Percentiles rank a stretch among this genome's conserved stretches.
These are phyloP conservation scores for Vitis hybrid DNA, from an alignment of 177 flowering plant genomes.

Conservation along the genomic window DNA sequence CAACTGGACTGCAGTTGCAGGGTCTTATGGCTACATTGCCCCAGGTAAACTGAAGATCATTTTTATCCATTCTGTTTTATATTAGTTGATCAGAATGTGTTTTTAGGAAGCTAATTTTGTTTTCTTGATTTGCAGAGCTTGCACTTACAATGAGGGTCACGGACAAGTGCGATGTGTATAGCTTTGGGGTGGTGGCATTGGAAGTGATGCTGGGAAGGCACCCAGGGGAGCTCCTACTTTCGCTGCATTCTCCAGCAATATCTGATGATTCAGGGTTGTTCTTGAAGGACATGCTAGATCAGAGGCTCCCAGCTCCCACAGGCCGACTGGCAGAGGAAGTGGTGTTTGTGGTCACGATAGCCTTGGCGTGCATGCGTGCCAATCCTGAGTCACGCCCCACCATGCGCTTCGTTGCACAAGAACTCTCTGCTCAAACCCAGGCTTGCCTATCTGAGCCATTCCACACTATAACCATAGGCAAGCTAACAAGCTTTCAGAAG, in stretches of 20 bases:
- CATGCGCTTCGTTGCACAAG: slow-evolving; percentile 40
- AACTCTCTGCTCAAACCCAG: slow-evolving; percentile 28
- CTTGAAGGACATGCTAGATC: slow-evolving; percentile 38
- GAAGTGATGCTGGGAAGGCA: slow-evolving; percentile 50
- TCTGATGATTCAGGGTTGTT: slow-evolving; percentile 9
- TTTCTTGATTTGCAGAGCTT: slow-evolving; percentile 26
- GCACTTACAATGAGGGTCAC: slow-evolving; percentile 36
- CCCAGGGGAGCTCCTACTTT: slow-evolving; percentile 34
- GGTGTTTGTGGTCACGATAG: slow-evolving; percentile 21
- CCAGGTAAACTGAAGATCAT: slow-evolving; percentile 47
- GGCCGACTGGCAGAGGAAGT: slow-evolving; percentile 30
- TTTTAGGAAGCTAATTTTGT: too few species aligned
- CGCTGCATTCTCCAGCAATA: slow-evolving; percentile 4
- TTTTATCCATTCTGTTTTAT: slow-evolving; percentile 2
- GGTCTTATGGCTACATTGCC: slow-evolving; percentile 82
- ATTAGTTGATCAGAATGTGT: too few species aligned
- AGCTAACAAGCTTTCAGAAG: not conserved
- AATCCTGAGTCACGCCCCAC: slow-evolving; percentile 36
- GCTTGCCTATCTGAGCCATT: slow-evolving; percentile 20
- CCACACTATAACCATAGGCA: slow-evolving; percentile 20
- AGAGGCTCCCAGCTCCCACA: slow-evolving; percentile 29
- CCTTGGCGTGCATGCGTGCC: slow-evolving; percentile 25
- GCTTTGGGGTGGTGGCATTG: slow-evolving; percentile 41
- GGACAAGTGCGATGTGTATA: slow-evolving; percentile 38
- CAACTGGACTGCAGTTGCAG: slow-evolving; percentile 63